These are phyloP conservation scores for Phoenix dactylifera DNA, from an alignment of 176 grass and related monocot species.

Conservation along the genomic window DNA sequence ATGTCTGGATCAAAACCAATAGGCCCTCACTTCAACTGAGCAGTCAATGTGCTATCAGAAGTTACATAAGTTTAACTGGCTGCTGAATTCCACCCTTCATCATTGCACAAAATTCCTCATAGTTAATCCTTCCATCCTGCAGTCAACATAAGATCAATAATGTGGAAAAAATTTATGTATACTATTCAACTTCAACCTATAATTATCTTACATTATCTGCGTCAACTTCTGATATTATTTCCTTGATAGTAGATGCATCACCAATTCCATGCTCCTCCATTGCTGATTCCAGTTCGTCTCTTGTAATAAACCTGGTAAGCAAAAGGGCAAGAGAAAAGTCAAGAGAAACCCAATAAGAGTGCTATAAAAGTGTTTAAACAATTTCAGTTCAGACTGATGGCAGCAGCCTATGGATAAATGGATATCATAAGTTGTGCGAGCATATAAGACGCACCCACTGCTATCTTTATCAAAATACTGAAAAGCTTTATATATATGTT, in stretches of 20 bases:
- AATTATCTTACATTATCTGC: constrained; percentile 21
- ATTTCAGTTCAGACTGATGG: too few relatives aligned
- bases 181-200: background rate
- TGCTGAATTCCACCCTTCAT: constrained; percentile 86
- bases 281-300: constrained; percentile 19
- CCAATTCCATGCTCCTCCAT: constrained; percentile 21
- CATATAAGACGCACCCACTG: constrained; percentile 12
- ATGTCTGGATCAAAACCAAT: too few relatives aligned
- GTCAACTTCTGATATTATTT: constrained; percentile 26
- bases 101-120: constrained; percentile 97
- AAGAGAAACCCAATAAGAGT: too few relatives aligned
- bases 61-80: constrained; percentile 66
- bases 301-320: constrained; percentile 19
- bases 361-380: too few relatives aligned
- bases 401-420: background rate
- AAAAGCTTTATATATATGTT: constrained; percentile 16
- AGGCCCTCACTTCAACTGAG: too few relatives aligned
- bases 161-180: background rate
- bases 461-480: constrained; percentile 21
- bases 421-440: background rate
- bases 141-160: background rate
- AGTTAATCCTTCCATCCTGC: constrained; percentile 93
- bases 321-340: background rate
- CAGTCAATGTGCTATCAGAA: background rate
- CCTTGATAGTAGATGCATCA: constrained; percentile 19